phyloP scores from a whole-genome alignment of 83 land plant species.

The Larix sibirica region DNA sequence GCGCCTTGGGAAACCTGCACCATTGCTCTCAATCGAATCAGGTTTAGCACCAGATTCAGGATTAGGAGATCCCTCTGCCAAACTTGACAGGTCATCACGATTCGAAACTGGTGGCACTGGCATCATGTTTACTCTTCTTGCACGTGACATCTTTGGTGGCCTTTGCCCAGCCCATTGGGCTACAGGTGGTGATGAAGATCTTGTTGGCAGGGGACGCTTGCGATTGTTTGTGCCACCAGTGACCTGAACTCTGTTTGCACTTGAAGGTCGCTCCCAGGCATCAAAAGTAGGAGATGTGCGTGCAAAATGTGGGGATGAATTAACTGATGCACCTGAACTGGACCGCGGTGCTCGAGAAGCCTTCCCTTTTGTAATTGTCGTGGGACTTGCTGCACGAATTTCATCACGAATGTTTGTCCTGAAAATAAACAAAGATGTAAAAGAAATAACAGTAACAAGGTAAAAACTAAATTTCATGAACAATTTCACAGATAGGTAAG shows the following conservation, averaged over 20 bases:
- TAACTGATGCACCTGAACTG: conserved; percentile 35
- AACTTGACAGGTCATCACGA: conserved; percentile 45
- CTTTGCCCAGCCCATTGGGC: conserved; percentile 92
- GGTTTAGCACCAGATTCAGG: conserved; percentile 51
- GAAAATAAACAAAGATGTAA: conserved; percentile 3
- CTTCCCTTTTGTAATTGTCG: conserved; percentile 76
- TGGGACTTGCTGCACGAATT: conserved; percentile 36
- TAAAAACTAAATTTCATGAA: background rate
- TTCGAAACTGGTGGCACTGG: conserved; percentile 62
- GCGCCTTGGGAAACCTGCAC: conserved; percentile 42
- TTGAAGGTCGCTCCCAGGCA: conserved; percentile 60
- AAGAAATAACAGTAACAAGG: background rate
- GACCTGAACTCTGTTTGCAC: conserved; percentile 51
- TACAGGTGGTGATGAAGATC: conserved; percentile 85
- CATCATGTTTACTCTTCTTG: conserved; percentile 68
- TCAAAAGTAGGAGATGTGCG: conserved; percentile 54
- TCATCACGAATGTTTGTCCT: conserved; percentile 69
- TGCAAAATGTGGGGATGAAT: conserved; percentile 52
- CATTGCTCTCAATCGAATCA: conserved; percentile 37
- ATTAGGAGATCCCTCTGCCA: conserved; percentile 18
- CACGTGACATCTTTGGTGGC: conserved; percentile 82
- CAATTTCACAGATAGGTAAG: background rate
- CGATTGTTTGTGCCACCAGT: conserved; percentile 55
- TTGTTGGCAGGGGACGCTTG: conserved; percentile 75
- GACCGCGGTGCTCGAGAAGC: conserved; percentile 84